Conservation (phyloP, 2,329 filamentous ascomycete genomes). For the Clarireedia monteithiana region DNA sequence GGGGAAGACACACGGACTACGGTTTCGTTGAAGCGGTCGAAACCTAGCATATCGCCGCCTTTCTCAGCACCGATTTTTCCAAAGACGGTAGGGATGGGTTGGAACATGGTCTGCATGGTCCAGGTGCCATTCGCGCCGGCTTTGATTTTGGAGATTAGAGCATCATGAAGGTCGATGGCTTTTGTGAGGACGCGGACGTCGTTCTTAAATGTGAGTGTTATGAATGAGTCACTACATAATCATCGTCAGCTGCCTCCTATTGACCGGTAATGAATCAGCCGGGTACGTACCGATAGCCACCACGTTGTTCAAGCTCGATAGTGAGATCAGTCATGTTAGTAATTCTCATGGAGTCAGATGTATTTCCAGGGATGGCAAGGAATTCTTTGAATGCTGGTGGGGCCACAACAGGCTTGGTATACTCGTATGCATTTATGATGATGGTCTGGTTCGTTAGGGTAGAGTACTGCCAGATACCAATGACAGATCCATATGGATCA, state of each 20-base stretch:
- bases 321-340: neutral
- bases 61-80: neutral
- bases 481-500: neutral
- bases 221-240: neutral
- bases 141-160: neutral
- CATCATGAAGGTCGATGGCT: neutral
- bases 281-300: neutral
- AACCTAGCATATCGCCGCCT: neutral
- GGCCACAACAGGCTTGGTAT: neutral
- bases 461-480: neutral
- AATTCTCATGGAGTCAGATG: neutral
- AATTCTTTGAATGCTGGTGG: neutral
- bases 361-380: neutral
- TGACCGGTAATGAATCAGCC: neutral
- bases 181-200: neutral
- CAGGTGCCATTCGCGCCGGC: neutral
- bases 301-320: neutral
- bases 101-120: neutral
- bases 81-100: neutral
- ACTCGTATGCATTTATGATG: neutral
- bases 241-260: neutral
- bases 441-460: neutral
- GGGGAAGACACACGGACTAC: neutral
- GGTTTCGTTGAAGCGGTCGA: neutral
- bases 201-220: conserved; percentile 1